phyloP scores from a whole-genome alignment of 805 yeast genomes.

The Wickerhamomyces kurtzmanii region DNA sequence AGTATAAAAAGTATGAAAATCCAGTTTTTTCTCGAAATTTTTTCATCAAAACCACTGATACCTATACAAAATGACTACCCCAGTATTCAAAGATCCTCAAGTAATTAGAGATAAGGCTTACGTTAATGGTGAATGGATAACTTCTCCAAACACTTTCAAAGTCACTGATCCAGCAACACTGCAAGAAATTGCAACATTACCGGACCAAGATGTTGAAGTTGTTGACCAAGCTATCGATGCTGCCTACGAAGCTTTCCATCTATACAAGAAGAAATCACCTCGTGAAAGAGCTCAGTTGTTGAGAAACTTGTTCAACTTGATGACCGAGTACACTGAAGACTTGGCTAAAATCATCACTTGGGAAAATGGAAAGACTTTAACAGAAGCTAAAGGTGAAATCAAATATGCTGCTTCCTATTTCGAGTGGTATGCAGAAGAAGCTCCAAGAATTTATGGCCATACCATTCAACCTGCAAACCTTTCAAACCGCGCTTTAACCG shows the following conservation, averaged over 20 bases:
- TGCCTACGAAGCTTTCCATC: constrained; percentile 34
- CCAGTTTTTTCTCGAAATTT: background rate
- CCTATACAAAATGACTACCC: constrained; percentile 7
- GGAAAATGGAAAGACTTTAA: constrained; percentile 52
- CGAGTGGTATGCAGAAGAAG: constrained; percentile 79
- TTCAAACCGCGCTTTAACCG: constrained; percentile 40
- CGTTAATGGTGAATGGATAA: constrained; percentile 70
- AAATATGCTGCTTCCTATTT: constrained; percentile 64
- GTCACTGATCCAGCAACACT: constrained; percentile 73
- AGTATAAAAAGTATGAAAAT: too few species aligned
- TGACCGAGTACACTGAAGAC: constrained; percentile 47
- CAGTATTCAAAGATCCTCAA: constrained; percentile 32
- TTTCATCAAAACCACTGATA: background rate
- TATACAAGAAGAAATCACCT: constrained; percentile 36
- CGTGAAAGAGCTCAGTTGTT: constrained; percentile 41
- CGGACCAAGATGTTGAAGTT: constrained; percentile 48
- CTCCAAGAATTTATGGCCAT: constrained; percentile 44
- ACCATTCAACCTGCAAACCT: constrained; percentile 46
- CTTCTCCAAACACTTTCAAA: constrained; percentile 36
- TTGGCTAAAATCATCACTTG: constrained; percentile 44
- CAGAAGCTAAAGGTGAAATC: constrained; percentile 46
- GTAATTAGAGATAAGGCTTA: constrained; percentile 50
- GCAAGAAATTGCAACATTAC: constrained; percentile 45
- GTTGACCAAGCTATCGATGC: constrained; percentile 48
- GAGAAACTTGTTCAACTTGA: constrained; percentile 37